phyloP scores from a whole-genome alignment of 2,329 filamentous ascomycete genomes.

The Chrysosporium keratinophilum region DNA sequence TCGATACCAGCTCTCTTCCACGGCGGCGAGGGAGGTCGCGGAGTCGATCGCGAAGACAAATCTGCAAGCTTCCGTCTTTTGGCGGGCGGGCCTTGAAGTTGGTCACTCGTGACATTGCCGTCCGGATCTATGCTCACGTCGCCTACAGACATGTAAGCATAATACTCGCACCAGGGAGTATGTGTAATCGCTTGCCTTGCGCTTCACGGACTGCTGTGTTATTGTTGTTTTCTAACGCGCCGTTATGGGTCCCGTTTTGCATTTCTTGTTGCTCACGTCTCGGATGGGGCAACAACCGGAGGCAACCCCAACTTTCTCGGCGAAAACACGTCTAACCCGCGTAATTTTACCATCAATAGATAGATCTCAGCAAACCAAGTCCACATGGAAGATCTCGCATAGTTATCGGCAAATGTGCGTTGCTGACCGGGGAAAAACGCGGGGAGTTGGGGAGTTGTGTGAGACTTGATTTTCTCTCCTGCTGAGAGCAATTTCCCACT shows the following conservation, averaged over 20 bases:
- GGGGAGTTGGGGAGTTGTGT: conserved; percentile 26
- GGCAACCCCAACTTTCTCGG: conserved; percentile 39
- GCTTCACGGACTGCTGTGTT: conserved; percentile 28
- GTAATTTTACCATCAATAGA: conserved; percentile 33
- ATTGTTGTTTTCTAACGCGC: conserved; percentile 33
- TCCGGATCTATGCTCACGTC: conserved; percentile 10
- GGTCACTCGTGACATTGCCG: conserved; percentile 22
- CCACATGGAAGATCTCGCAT: conserved; percentile 36
- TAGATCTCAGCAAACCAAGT: conserved; percentile 25
- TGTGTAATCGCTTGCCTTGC: conserved; percentile 20
- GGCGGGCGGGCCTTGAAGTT: conserved; percentile 32
- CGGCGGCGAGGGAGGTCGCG: conserved; percentile 59
- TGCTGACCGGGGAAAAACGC: conserved; percentile 29
- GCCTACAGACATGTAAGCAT: conserved; percentile 3
- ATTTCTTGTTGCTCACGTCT: conserved; percentile 33
- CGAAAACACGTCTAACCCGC: conserved; percentile 29
- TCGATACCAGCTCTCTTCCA: conserved; percentile 83
- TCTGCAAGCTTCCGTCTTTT: conserved; percentile 39
- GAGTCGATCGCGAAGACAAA: conserved; percentile 29
- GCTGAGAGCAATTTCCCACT: conserved; percentile 22
- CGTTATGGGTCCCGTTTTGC: conserved; percentile 38
- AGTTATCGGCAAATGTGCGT: conserved; percentile 35
- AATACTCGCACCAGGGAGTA: neutral
- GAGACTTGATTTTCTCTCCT: conserved; percentile 31
- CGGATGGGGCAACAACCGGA: conserved; percentile 33